Base-by-base conservation (phyloP, 192 early-diverging fungal genomes). In the Mortierella claussenii region DNA sequence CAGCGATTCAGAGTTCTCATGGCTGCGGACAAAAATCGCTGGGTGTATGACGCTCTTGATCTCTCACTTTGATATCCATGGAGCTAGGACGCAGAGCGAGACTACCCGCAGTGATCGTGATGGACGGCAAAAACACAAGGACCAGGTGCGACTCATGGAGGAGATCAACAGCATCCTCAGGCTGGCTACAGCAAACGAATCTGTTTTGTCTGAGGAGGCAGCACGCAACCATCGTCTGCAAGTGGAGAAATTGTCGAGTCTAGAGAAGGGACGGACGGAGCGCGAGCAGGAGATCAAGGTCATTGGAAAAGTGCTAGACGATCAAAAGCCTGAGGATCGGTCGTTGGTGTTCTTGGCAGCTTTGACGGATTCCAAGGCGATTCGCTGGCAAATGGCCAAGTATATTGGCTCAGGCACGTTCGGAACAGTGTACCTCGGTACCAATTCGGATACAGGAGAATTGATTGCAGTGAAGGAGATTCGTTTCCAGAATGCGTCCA, bases 381-480 rank as follows among this genome's bases (percentile, higher is more conserved):
- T 95, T 47, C 84, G 92, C 26, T 97, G 94, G 94, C 92, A 95
- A 60, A 89, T 92, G 55, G 93, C 91, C 18, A 87, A 89, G 52
- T 93, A 89, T 55, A 88, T 97, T 45, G 94, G 95, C 5, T 87
- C 92, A 17, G 95, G 95, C 42, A 89, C 93, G 0, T 97, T 91
- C 82, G 95, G 95, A 10, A 89, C 92, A 0, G 95, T 96, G 21
- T 94, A 94, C 68, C 81, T 91, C 51, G 95, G 89, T 9, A 89
- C 92, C 59, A 95, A 95, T 51, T 84, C 93, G 30, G 91, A 93
- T 65, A 88, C 92, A 2, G 89, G 91, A 34, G 92, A 91, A 53
- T 64, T 95, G 18, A 94, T 97, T 90, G 95, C 95, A 0, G 95
- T 95, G 65, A 97, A 97, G 71, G 95, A 95, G 64, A 97, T 97